These are phyloP conservation scores for Oehlia diaphana DNA, from an alignment of 192 early-diverging fungal genomes.

Conservation along the genomic window DNA sequence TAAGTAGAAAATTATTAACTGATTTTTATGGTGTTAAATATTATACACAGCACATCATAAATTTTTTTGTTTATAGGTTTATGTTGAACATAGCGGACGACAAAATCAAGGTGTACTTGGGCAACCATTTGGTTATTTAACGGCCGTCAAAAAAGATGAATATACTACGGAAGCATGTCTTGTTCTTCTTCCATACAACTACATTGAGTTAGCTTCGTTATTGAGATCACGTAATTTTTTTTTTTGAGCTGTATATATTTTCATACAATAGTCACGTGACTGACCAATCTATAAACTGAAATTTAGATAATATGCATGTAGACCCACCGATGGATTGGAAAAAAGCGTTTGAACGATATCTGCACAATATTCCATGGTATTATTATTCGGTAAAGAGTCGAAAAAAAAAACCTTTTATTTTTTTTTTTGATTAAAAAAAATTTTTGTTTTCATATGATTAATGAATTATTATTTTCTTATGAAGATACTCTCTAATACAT, in stretches of 20 bases:
- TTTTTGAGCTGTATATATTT: not conserved
- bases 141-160: not conserved
- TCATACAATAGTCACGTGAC: not conserved
- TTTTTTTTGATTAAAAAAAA: not conserved
- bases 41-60: not conserved
- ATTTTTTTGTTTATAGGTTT: not conserved
- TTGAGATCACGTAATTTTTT: not conserved
- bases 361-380: conserved; percentile 11
- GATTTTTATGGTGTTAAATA: not conserved
- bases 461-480: not conserved
- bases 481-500: not conserved
- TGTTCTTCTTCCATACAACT: conserved; percentile 16
- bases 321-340: not conserved
- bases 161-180: conserved; percentile 7
- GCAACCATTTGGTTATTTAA: conserved; percentile 14
- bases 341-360: not conserved
- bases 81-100: not conserved
- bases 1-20: not conserved
- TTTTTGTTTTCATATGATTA: not conserved
- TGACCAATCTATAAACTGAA: not conserved
- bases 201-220: not conserved
- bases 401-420: not conserved
- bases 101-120: not conserved
- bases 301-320: not conserved
- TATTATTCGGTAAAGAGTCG: conserved; percentile 3